A percentile compares a stretch with the other conserved stretches of the same genome.
phyloP scores from a whole-genome alignment of 2,329 filamentous ascomycete genomes.

The Fusarium albosuccineum region DNA sequence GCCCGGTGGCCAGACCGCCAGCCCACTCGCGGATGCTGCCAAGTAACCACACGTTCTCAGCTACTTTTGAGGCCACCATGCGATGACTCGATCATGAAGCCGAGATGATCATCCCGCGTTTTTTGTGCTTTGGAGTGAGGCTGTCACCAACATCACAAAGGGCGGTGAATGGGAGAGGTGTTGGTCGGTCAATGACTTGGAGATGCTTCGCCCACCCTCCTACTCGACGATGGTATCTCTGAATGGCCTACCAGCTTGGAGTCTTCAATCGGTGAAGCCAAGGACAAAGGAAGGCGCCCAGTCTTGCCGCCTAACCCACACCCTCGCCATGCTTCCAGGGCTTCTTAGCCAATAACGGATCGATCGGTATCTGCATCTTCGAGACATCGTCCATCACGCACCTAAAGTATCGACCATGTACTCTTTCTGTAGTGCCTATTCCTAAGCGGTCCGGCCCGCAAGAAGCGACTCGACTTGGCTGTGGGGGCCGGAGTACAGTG shows the following conservation, averaged over 20 bases:
- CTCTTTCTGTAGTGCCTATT: background rate
- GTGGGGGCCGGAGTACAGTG: background rate
- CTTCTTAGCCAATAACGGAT: slow-evolving; percentile 8
- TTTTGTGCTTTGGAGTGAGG: slow-evolving; percentile 2
- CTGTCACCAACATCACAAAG: slow-evolving; percentile 15
- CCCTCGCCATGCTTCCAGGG: slow-evolving; percentile 5
- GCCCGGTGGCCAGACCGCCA: background rate
- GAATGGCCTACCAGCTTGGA: slow-evolving; percentile 9
- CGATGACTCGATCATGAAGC: background rate
- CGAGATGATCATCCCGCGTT: background rate
- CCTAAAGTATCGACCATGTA: slow-evolving; percentile 14
- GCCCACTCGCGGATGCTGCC: background rate
- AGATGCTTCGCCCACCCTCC: slow-evolving; percentile 3
- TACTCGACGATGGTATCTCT: background rate
- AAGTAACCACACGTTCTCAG: background rate
- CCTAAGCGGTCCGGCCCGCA: slow-evolving; percentile 14
- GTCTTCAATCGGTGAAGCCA: background rate
- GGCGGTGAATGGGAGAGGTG: slow-evolving; percentile 10
- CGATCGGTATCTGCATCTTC: slow-evolving; percentile 6
- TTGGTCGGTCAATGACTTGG: background rate
- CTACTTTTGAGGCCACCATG: slow-evolving; percentile 16
- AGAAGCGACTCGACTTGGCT: background rate
- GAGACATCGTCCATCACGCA: background rate
- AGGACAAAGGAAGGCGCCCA: background rate
- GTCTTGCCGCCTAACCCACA: slow-evolving; percentile 11